Percentiles rank a stretch among this genome's conserved stretches.
phyloP scores from a whole-genome alignment of 2,329 filamentous ascomycete genomes.

The Botryosphaeria dothidea region DNA sequence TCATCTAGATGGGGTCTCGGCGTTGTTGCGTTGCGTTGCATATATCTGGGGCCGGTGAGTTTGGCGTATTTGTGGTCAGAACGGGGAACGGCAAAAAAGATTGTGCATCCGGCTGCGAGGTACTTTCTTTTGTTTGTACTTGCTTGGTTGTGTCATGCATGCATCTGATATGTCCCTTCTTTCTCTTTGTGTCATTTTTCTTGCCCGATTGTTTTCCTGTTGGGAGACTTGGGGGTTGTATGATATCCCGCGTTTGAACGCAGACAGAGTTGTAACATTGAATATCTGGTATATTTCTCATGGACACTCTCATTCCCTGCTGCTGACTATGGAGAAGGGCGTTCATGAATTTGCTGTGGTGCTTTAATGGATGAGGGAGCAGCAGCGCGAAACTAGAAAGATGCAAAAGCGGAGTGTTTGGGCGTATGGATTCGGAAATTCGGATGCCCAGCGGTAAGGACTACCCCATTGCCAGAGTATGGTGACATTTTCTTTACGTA shows the following conservation, averaged over 20 bases:
- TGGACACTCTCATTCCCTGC: too few relatives aligned
- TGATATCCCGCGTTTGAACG: conserved; percentile 14
- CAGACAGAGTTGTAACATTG: neutral
- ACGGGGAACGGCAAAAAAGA: neutral
- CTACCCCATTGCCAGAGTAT: too few relatives aligned
- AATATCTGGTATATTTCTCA: neutral
- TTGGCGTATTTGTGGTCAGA: neutral
- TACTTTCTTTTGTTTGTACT: neutral
- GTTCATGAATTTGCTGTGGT: too few relatives aligned
- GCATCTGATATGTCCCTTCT: neutral
- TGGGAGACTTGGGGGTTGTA: neutral
- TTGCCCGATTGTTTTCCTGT: neutral
- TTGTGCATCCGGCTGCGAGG: neutral
- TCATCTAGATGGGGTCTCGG: conserved; percentile 35
- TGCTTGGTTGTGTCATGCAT: neutral
- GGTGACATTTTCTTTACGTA: too few relatives aligned
- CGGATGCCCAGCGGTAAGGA: too few relatives aligned
- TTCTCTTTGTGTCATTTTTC: neutral
- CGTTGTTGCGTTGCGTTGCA: too few relatives aligned
- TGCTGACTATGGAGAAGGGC: too few relatives aligned
- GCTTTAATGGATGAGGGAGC: too few relatives aligned
- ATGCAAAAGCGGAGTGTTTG: too few relatives aligned
- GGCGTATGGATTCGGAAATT: too few relatives aligned
- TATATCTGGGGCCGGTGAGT: too few relatives aligned
- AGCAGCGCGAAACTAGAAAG: too few relatives aligned